A percentile compares a stretch with the other conserved stretches of the same genome.
Evolutionary conservation across 176 grass and related monocot genomes (phyloP).

Genomic region (Musa acuminata): DNA sequence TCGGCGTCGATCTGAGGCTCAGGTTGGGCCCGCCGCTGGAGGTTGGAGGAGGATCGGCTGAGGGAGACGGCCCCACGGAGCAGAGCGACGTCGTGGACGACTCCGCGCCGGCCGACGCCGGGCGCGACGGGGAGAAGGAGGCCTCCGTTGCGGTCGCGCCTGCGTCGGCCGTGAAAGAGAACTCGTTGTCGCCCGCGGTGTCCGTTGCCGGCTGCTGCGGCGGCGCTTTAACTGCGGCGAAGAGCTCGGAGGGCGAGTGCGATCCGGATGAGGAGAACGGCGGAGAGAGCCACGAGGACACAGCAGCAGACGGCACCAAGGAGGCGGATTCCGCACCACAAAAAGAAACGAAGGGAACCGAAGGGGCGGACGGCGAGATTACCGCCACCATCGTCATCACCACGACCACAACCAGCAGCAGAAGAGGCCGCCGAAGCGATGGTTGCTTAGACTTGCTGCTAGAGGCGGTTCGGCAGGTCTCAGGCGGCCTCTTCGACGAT

Average conservation of each 20-base stretch:
- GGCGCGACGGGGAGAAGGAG: neutral
- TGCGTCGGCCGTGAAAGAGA: neutral
- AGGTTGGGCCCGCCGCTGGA: slow-evolving; percentile 13
- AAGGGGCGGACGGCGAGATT: neutral
- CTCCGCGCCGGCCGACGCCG: neutral
- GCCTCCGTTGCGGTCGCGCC: no score
- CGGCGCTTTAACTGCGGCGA: neutral
- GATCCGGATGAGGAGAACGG: slow-evolving; percentile 5
- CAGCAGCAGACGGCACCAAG: neutral
- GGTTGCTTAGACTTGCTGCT: slow-evolving; percentile 11
- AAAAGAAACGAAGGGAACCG: neutral
- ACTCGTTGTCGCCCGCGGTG: neutral
- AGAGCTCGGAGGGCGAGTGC: slow-evolving; percentile 20
- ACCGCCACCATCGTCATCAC: neutral
- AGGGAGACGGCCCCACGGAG: neutral
- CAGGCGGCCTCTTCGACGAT: slow-evolving; percentile 16
- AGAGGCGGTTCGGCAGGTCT: slow-evolving; percentile 20
- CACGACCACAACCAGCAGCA: neutral
- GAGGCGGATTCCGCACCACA: slow-evolving; percentile 10
- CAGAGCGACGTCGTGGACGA: neutral
- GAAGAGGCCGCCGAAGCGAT: neutral
- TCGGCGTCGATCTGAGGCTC: slow-evolving; percentile 19
- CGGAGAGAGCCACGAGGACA: neutral
- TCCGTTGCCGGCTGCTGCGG: neutral
- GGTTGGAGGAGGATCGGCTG: slow-evolving; percentile 6